Conservation (phyloP, 2,329 filamentous ascomycete species). For the Alternaria panax region DNA sequence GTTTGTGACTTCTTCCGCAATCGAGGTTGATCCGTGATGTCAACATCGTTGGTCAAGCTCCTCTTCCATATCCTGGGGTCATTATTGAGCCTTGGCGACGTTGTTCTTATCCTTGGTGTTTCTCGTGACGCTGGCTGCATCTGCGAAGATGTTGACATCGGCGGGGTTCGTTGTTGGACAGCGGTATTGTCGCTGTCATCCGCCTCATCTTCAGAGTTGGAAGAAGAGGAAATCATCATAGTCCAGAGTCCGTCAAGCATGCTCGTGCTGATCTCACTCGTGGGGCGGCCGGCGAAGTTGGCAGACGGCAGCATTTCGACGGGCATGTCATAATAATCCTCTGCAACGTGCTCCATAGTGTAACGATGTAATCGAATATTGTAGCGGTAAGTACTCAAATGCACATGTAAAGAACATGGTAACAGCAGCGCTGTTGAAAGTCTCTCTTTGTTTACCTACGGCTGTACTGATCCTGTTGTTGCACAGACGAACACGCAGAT, state of each 20-base stretch:
- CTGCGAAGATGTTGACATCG: conserved; percentile 3
- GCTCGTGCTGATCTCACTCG: conserved; percentile 34
- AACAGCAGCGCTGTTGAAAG: background rate
- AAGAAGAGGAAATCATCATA: conserved; percentile 13
- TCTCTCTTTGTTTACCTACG: conserved; percentile 7
- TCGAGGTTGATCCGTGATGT: conserved; percentile 16
- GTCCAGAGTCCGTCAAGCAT: conserved; percentile 27
- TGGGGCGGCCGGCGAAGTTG: conserved; percentile 34
- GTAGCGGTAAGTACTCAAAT: background rate
- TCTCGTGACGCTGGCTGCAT: conserved; percentile 4
- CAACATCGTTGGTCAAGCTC: conserved; percentile 17
- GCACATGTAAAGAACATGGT: background rate
- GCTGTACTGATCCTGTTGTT: conserved; percentile 7
- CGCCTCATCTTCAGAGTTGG: conserved; percentile 20
- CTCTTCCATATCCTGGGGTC: background rate
- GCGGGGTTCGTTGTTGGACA: conserved; percentile 4
- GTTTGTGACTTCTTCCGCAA: conserved; percentile 29
- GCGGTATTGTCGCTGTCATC: conserved; percentile 17
- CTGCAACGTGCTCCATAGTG: conserved; percentile 16
- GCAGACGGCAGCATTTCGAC: conserved; percentile 29
- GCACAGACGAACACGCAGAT: conserved; percentile 5
- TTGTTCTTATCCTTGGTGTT: conserved; percentile 15
- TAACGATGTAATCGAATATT: background rate
- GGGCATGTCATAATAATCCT: conserved; percentile 35
- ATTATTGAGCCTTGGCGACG: conserved; percentile 10